Evolutionary conservation across 179 eudicot species (phyloP).

Genomic region (Heliamphora pulchella): DNA sequence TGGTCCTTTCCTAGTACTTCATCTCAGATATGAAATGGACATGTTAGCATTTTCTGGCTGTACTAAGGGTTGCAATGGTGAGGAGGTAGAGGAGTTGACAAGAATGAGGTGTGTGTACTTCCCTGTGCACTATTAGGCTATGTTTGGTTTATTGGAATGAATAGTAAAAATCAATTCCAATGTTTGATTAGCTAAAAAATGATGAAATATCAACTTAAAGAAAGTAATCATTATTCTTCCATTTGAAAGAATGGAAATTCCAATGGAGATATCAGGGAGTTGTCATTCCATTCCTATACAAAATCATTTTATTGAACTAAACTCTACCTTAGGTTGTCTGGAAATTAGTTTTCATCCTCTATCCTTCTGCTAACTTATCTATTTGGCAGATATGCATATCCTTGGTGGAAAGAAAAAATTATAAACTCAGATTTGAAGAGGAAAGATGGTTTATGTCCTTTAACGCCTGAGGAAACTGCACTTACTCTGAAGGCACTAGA

Average conservation of each 20-base stretch:
- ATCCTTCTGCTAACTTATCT: constrained; percentile 9
- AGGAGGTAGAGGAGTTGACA: constrained; percentile 58
- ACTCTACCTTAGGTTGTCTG: background rate
- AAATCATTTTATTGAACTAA: no score
- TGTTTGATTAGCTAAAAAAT: no score
- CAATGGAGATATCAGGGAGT: no score
- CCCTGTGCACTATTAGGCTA: background rate
- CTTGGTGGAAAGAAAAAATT: constrained; percentile 75
- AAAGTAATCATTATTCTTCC: no score
- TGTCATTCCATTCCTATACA: no score
- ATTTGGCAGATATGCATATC: constrained; percentile 53
- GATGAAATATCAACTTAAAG: no score
- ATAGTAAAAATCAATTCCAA: no score
- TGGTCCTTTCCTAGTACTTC: constrained; percentile 53
- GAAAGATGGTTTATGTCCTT: constrained; percentile 61
- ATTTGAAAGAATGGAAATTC: no score
- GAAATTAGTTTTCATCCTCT: background rate
- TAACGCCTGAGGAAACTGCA: constrained; percentile 64
- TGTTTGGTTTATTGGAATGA: no score
- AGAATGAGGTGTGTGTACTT: constrained; percentile 41
- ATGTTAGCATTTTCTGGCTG: constrained; percentile 69
- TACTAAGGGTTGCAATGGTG: constrained; percentile 49
- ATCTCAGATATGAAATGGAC: constrained; percentile 71
- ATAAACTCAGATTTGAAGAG: constrained; percentile 63
- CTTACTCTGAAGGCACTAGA: constrained; percentile 53